phyloP scores from a whole-genome alignment of 495 filamentous ascomycete species.

The Podospora sp. region DNA sequence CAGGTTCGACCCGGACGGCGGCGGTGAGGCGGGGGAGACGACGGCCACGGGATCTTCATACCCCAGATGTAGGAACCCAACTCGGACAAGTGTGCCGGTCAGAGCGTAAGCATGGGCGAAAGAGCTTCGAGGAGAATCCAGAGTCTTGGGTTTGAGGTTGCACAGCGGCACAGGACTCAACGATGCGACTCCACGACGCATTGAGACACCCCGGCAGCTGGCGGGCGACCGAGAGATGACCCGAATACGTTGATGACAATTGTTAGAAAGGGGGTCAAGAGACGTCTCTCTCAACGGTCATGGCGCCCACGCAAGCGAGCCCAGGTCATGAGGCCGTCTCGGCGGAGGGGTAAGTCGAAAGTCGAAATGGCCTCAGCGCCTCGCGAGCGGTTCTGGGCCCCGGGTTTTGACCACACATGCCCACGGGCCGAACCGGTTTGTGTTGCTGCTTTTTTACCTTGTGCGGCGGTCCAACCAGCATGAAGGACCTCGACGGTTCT shows the following conservation, averaged over 20 bases:
- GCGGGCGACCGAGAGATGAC: neutral
- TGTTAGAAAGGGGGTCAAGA: neutral
- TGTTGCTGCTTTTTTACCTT: neutral
- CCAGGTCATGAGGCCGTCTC: neutral
- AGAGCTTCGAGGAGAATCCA: conserved; percentile 8
- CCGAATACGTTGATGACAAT: neutral
- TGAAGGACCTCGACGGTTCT: neutral
- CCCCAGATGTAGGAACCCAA: conserved; percentile 10
- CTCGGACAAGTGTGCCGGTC: neutral
- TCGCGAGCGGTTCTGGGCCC: neutral
- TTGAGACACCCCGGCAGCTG: neutral
- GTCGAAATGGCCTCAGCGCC: neutral
- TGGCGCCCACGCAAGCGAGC: neutral
- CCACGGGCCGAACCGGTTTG: conserved; percentile 15
- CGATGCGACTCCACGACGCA: conserved; percentile 10
- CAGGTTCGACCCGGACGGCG: conserved; percentile 5
- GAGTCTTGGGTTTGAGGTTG: conserved; percentile 21
- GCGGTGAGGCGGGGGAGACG: neutral
- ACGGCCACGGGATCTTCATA: conserved; percentile 2
- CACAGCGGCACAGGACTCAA: neutral
- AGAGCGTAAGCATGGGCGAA: neutral
- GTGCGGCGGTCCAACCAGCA: neutral
- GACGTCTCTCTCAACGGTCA: neutral
- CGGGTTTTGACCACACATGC: neutral
- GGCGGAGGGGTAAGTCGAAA: neutral